phyloP scores from a whole-genome alignment of 1,284 basidiomycete genomes.

The Sporisorium graminicola region DNA sequence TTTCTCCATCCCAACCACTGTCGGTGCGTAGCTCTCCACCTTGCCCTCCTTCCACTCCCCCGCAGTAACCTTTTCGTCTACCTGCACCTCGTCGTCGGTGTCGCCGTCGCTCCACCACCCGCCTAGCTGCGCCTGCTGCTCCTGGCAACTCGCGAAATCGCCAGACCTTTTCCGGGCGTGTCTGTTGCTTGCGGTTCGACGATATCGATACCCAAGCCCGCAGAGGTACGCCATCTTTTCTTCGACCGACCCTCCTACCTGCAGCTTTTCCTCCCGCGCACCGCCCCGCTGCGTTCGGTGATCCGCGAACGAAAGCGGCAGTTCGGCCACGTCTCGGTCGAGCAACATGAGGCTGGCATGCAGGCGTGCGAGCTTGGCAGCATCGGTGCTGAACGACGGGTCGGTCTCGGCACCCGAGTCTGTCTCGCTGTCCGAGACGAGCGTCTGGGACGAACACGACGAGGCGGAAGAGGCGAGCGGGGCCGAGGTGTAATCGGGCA shows the following conservation, averaged over 20 bases:
- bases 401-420: constrained; percentile 12
- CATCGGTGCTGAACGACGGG: constrained; percentile 14
- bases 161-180: constrained; percentile 17
- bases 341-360: constrained; percentile 37
- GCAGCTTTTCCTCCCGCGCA: background rate
- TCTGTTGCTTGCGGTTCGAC: background rate
- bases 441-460: constrained; percentile 22
- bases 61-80: background rate
- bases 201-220: constrained; percentile 37
- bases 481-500: background rate
- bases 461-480: constrained; percentile 2
- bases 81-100: background rate
- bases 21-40: constrained; percentile 10
- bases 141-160: background rate
- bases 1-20: background rate
- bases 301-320: constrained; percentile 25
- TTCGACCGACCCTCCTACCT: background rate
- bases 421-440: constrained; percentile 21
- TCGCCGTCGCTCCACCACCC: constrained; percentile 15
- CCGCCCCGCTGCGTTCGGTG: too few relatives aligned
- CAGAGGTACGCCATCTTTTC: constrained; percentile 51
- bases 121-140: constrained; percentile 1
- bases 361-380: constrained; percentile 37
- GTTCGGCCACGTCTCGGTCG: constrained; percentile 13
- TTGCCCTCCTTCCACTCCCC: constrained; percentile 5